These are phyloP conservation scores for Spathaspora sp. DNA, from an alignment of 1,139 yeast species.

Conservation along the genomic window DNA sequence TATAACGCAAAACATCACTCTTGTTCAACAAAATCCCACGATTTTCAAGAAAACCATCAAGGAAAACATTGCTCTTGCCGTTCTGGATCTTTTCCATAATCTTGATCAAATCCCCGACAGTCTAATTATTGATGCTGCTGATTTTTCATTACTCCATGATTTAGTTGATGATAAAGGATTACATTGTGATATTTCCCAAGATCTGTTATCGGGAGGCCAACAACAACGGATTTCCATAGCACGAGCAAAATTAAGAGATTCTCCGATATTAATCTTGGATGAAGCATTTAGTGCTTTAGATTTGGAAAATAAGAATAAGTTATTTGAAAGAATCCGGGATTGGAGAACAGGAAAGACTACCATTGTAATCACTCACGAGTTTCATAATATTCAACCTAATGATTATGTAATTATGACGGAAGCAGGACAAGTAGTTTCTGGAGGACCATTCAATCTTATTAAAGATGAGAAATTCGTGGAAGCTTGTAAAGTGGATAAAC, in stretches of 20 bases:
- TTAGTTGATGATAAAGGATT: conserved; percentile 54
- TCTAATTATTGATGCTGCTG: conserved; percentile 45
- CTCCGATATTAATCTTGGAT: conserved; percentile 77
- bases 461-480: conserved; percentile 6
- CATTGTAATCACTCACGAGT: conserved; percentile 77
- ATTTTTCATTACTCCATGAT: conserved; percentile 50
- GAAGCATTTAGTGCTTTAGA: conserved; percentile 87
- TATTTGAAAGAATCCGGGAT: conserved; percentile 49
- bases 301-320: conserved; percentile 36
- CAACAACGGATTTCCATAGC: conserved; percentile 81
- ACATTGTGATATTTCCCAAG: conserved; percentile 49
- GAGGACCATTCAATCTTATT: conserved; percentile 9
- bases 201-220: conserved; percentile 88
- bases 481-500: neutral
- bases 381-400: conserved; percentile 48
- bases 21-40: conserved; percentile 69
- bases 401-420: conserved; percentile 62
- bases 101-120: conserved; percentile 23
- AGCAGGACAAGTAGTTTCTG: conserved; percentile 47
- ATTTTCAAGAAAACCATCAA: conserved; percentile 60
- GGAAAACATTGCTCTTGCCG: conserved; percentile 61
- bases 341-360: conserved; percentile 78
- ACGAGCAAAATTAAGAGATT: conserved; percentile 69
- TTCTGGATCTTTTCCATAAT: conserved; percentile 20
- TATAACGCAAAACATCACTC: conserved; percentile 63